Percentiles rank a stretch among this genome's conserved stretches.
Conservation (phyloP, 352 stramenopile genomes). For the Phytophthora citrophthora region DNA sequence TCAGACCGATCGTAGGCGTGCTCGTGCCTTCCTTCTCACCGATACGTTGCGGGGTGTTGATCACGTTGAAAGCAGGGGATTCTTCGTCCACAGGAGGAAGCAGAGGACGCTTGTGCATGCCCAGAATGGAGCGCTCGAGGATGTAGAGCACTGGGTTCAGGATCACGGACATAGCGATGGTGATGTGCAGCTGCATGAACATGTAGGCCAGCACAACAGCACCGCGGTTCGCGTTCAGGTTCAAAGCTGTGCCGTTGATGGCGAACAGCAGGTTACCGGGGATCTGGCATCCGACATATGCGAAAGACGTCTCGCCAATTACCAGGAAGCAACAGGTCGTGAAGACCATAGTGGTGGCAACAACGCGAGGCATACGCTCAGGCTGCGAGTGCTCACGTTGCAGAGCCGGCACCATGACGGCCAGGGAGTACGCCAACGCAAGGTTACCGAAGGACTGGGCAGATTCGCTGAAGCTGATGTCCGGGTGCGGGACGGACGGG, state of each 20-base stretch:
- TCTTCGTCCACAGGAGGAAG: constrained; percentile 35
- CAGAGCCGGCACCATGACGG: constrained; percentile 63
- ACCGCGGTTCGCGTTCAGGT: constrained; percentile 53
- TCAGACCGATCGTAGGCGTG: constrained; percentile 6
- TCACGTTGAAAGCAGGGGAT: constrained; percentile 33
- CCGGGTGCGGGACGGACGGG: constrained; percentile 39
- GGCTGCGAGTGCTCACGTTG: constrained; percentile 73
- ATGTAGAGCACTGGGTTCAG: constrained; percentile 70
- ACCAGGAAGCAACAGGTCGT: constrained; percentile 57
- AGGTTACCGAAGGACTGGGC: constrained; percentile 67
- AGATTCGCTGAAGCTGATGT: constrained; percentile 53
- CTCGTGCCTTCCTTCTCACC: constrained; percentile 19
- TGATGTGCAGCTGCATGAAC: constrained; percentile 75
- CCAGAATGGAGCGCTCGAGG: constrained; percentile 54
- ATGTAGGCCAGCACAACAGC: constrained; percentile 60
- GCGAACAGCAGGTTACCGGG: constrained; percentile 67
- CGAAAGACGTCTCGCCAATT: constrained; percentile 49
- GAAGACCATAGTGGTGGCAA: constrained; percentile 56
- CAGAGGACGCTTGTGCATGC: constrained; percentile 61
- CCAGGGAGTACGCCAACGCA: constrained; percentile 58
- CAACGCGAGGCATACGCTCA: constrained; percentile 59
- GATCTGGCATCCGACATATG: constrained; percentile 65
- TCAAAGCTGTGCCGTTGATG: constrained; percentile 49
- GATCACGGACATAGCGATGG: constrained; percentile 66
- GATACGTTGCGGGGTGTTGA: constrained; percentile 29